Percentiles rank a stretch among this genome's conserved stretches.
These are phyloP conservation scores for Peniophora sp. DNA, from an alignment of 1,284 basidiomycete species.

Conservation along the genomic window DNA sequence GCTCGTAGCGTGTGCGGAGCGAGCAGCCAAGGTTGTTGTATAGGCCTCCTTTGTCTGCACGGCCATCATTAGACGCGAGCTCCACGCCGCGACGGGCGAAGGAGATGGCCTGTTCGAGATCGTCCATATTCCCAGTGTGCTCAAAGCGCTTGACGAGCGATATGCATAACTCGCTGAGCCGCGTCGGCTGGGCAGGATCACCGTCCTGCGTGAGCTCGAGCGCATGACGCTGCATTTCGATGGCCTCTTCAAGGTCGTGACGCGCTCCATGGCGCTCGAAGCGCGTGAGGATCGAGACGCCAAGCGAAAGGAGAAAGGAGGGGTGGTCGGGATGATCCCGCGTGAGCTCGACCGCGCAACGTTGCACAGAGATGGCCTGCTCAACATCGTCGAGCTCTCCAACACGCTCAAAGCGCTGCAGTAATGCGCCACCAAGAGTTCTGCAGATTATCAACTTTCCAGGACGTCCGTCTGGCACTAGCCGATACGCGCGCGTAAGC, in stretches of 20 bases:
- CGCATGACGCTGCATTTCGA: background rate
- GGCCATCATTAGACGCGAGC: conserved; percentile 13
- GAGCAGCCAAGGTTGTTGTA: conserved; percentile 12
- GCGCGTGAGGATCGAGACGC: background rate
- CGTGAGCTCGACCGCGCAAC: conserved; percentile 16
- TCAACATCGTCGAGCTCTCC: too few relatives aligned
- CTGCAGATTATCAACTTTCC: too few relatives aligned
- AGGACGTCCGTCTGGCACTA: conserved; percentile 16
- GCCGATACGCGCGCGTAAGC: conserved; percentile 15
- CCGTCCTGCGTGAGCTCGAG: background rate
- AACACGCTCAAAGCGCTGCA: too few relatives aligned
- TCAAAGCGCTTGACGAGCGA: conserved; percentile 22
- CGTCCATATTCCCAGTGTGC: conserved; percentile 13
- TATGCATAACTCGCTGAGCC: conserved; percentile 21
- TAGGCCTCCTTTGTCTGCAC: conserved; percentile 13
- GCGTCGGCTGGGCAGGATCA: background rate
- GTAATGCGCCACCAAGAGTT: too few relatives aligned
- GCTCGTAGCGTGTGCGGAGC: background rate
- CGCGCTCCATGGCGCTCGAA: background rate
- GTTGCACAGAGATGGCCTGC: conserved; percentile 16
- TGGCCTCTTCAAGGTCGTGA: background rate
- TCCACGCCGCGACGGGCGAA: conserved; percentile 13
- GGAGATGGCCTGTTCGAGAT: conserved; percentile 23
- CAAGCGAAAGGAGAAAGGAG: conserved; percentile 13
- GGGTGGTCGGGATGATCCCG: conserved; percentile 15